Percentiles rank a stretch among this genome's conserved stretches.
Evolutionary conservation across 2,329 filamentous ascomycete species (phyloP).

Genomic region (Neoscytalidium dimidiatum): DNA sequence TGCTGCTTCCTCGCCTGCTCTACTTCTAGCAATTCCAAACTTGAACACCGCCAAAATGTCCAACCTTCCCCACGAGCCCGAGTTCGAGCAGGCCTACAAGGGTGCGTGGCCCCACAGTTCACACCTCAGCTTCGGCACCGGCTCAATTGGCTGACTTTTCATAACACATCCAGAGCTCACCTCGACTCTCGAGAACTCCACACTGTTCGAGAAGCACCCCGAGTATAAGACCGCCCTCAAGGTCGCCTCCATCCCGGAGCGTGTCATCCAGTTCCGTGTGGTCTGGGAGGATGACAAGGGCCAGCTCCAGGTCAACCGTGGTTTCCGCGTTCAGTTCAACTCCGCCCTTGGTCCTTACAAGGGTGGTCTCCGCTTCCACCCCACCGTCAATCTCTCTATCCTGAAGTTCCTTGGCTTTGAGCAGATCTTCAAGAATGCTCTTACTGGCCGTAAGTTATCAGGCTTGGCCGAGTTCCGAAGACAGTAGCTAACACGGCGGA

Average conservation of each 20-base stretch:
- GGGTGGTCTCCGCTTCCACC: slow-evolving; percentile 94
- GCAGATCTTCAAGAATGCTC: slow-evolving; percentile 99
- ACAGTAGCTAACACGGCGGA: slow-evolving; percentile 9
- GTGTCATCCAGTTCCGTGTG: slow-evolving; percentile 95
- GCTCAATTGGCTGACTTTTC: slow-evolving; percentile 7
- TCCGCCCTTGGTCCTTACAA: slow-evolving; percentile 97
- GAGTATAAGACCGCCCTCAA: slow-evolving; percentile 91
- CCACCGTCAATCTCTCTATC: slow-evolving; percentile 73
- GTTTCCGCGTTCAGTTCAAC: slow-evolving; percentile 98
- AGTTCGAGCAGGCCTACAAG: slow-evolving; percentile 98
- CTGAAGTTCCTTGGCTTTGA: slow-evolving; percentile 99
- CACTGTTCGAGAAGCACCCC: slow-evolving; percentile 89
- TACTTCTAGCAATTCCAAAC: background rate
- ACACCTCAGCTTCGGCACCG: background rate
- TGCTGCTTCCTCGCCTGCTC: slow-evolving; percentile 16
- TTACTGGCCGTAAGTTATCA: slow-evolving; percentile 75
- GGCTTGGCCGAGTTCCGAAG: too few relatives aligned
- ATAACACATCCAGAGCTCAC: slow-evolving; percentile 72
- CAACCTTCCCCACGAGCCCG: slow-evolving; percentile 83
- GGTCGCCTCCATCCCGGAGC: slow-evolving; percentile 88
- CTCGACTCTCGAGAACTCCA: slow-evolving; percentile 90
- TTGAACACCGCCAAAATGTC: slow-evolving; percentile 61
- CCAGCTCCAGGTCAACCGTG: slow-evolving; percentile 86
- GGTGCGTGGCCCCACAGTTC: slow-evolving; percentile 55
- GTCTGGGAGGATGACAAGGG: slow-evolving; percentile 95